Evolutionary conservation across 129 eudicot genomes (phyloP), one percentile per base, ranked within the genome.

Genomic region (Kitagawia praeruptora): DNA sequence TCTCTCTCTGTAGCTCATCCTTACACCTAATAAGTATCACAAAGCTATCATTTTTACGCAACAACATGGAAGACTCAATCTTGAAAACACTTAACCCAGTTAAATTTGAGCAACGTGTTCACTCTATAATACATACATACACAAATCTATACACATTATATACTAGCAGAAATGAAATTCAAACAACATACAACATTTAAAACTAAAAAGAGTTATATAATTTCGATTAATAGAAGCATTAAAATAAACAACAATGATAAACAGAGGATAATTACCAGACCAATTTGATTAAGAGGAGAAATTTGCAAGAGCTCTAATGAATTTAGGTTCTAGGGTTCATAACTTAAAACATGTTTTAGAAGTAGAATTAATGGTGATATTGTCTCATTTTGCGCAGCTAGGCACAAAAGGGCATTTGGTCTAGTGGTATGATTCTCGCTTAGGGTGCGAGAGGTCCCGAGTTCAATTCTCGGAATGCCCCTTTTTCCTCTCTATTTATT

Each of bases 391-490:
- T 44, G 58, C 4, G 3, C 3, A 15, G 1, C 1, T 0, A 4
- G 3, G 16, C 27, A 54, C 7, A 1, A 0, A 21, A 4, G 96
- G 96, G 97, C 96, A 90, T 92, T 92, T 90, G 97, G 97, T 92
- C 97, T 90, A 90, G 96, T 90, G 97, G 96, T 88, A 92, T 92
- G 97, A 92, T 92, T 92, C 97, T 92, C 97, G 93, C 97, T 92
- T 92, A 85, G 96, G 96, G 97, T 92, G 97, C 93, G 96, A 92
- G 97, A 92, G 97, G 96, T 90, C 96, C 97, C 97, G 97, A 90
- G 96, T 92, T 92, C 96, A 87, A 92, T 92, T 92, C 96, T 92
- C 96, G 97, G 96, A 90, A 92, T 90, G 97, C 96, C 96, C 96
- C 93, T 16, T 12, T 21, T 46, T 46, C 9, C 15, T 11, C 49